A percentile compares a stretch with the other conserved stretches of the same genome.
These are phyloP conservation scores for Fraxinus albicans DNA, from an alignment of 305 asterid species.

Conservation along the genomic window DNA sequence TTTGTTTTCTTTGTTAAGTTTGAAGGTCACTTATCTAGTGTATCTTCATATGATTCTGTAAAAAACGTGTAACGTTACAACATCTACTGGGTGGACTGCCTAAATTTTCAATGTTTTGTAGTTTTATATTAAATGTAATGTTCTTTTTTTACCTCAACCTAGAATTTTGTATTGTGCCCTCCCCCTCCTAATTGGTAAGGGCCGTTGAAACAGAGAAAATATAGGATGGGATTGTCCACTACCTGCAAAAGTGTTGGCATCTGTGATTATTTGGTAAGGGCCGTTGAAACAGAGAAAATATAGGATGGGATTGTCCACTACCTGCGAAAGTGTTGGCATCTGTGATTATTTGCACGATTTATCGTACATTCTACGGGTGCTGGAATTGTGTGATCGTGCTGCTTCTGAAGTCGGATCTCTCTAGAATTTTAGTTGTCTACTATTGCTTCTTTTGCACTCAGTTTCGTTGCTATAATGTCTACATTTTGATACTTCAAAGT, in stretches of 20 bases:
- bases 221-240: neutral
- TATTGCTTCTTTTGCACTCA: neutral
- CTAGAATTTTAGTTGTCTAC: neutral
- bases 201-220: neutral
- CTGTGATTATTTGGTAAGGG: neutral
- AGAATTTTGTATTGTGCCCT: neutral
- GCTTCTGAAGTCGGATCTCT: neutral
- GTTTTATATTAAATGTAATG: neutral
- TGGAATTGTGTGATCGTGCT: neutral
- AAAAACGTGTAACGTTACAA: neutral
- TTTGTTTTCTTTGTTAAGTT: neutral
- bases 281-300: neutral
- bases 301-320: neutral
- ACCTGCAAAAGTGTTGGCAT: neutral
- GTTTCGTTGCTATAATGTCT: neutral
- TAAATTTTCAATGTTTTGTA: neutral
- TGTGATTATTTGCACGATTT: neutral
- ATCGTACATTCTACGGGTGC: neutral
- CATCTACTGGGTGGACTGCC: neutral
- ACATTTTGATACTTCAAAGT: neutral
- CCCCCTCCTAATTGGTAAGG: neutral
- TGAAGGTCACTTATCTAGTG: neutral
- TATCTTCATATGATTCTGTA: neutral
- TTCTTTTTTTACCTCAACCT: neutral
- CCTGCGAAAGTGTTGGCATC: neutral